A percentile compares a stretch with the other conserved stretches of the same genome.
Evolutionary conservation across 2,329 filamentous ascomycete genomes (phyloP).

Genomic region (Pseudopithomyces chartarum): DNA sequence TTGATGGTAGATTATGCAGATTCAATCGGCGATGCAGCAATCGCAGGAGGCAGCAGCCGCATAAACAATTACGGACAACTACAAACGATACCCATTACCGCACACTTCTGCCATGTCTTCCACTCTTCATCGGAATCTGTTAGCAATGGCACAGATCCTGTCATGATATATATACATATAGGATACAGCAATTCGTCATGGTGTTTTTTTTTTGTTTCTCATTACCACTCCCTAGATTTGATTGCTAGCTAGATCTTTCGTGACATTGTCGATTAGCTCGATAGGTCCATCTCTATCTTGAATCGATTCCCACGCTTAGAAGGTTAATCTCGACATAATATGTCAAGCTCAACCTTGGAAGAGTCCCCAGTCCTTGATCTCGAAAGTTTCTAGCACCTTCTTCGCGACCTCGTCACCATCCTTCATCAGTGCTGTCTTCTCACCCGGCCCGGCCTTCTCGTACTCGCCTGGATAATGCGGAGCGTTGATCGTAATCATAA

Average conservation of each 20-base stretch:
- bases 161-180: too few relatives aligned
- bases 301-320: neutral
- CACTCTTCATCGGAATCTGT: neutral
- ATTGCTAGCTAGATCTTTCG: too few relatives aligned
- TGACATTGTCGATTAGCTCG: neutral
- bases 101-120: neutral
- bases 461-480: constrained; percentile 80
- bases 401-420: constrained; percentile 66
- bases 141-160: too few relatives aligned
- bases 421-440: constrained; percentile 68
- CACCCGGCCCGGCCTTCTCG: constrained; percentile 72
- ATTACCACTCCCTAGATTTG: too few relatives aligned
- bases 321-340: neutral
- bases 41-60: constrained; percentile 26
- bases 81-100: constrained; percentile 5
- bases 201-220: too few relatives aligned
- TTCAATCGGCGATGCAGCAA: constrained; percentile 36
- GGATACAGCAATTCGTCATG: too few relatives aligned
- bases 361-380: constrained; percentile 79
- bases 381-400: constrained; percentile 73
- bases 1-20: constrained; percentile 33
- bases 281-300: neutral
- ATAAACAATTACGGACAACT: neutral
- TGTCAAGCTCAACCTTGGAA: constrained; percentile 55
- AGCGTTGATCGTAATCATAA: constrained; percentile 86